A percentile compares a stretch with the other conserved stretches of the same genome.
phyloP scores from a whole-genome alignment of 2,329 filamentous ascomycete species.

The Ramularia endophylla region DNA sequence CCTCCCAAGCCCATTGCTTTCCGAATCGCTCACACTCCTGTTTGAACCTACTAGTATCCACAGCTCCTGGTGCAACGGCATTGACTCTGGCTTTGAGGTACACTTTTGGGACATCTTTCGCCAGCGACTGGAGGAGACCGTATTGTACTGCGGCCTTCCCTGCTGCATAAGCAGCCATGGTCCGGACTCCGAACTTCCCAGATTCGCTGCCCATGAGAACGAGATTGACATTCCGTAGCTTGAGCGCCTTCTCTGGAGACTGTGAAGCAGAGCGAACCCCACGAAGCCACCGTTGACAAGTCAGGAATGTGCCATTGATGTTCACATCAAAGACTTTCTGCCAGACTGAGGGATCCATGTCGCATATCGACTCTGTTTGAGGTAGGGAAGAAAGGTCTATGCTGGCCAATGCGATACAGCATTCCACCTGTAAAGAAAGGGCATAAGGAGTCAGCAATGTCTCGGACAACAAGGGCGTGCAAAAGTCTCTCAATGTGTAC shows the following conservation, averaged over 20 bases:
- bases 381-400: conserved; percentile 40
- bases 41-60: conserved; percentile 39
- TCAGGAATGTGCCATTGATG: conserved; percentile 40
- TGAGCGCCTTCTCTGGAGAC: conserved; percentile 6
- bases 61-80: conserved; percentile 42
- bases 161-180: conserved; percentile 40
- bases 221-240: conserved; percentile 33
- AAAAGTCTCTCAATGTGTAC: too few species aligned
- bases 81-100: conserved; percentile 38
- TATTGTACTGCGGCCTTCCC: conserved; percentile 43
- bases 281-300: conserved; percentile 38
- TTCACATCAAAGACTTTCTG: conserved; percentile 39
- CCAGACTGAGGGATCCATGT: conserved; percentile 38
- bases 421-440: too few species aligned
- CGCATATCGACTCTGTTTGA: conserved; percentile 35
- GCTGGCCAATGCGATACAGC: conserved; percentile 40
- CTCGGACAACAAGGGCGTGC: too few species aligned
- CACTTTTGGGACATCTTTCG: conserved; percentile 36
- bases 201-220: conserved; percentile 44
- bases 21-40: conserved; percentile 36
- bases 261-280: conserved; percentile 28
- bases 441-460: too few species aligned
- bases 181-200: conserved; percentile 40
- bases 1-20: conserved; percentile 35
- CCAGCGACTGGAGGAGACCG: conserved; percentile 39